Evolutionary conservation across 2,329 filamentous ascomycete genomes (phyloP).

Genomic region (Tolypocladium tropicale): DNA sequence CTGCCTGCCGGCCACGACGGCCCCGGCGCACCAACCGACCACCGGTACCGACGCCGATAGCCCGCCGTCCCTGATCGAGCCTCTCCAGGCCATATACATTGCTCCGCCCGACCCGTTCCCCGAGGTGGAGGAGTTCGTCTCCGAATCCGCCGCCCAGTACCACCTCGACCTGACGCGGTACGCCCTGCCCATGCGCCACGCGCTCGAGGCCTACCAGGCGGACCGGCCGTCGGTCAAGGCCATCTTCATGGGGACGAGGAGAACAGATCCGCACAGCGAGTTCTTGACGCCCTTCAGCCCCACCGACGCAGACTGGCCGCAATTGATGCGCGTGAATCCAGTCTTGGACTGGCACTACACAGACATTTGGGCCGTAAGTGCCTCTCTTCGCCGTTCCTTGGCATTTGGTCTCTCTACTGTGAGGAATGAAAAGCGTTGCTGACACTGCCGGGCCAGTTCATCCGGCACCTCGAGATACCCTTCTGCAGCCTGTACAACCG

Average conservation of each 20-base stretch:
- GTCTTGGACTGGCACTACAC: conserved; percentile 97
- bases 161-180: conserved; percentile 68
- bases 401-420: not conserved
- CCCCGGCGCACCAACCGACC: conserved; percentile 10
- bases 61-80: conserved; percentile 22
- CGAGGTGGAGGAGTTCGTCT: conserved; percentile 79
- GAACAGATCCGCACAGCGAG: conserved; percentile 86
- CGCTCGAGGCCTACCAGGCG: conserved; percentile 65
- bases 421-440: conserved; percentile 2
- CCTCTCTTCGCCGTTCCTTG: not conserved
- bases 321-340: conserved; percentile 86
- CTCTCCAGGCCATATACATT: conserved; percentile 79
- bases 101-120: conserved; percentile 74
- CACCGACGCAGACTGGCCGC: conserved; percentile 84
- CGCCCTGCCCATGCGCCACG: conserved; percentile 67
- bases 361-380: conserved; percentile 83
- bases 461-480: conserved; percentile 64
- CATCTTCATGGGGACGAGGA: conserved; percentile 52
- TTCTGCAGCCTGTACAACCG: conserved; percentile 82
- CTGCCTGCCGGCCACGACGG: conserved; percentile 31
- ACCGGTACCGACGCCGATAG: conserved; percentile 1
- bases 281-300: conserved; percentile 71
- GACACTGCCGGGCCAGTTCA: conserved; percentile 55
- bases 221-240: conserved; percentile 56
- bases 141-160: conserved; percentile 54